Evolutionary conservation across 352 stramenopile genomes (phyloP), one percentile per base, ranked within the genome.

Genomic region (Pythium rishiriense): DNA sequence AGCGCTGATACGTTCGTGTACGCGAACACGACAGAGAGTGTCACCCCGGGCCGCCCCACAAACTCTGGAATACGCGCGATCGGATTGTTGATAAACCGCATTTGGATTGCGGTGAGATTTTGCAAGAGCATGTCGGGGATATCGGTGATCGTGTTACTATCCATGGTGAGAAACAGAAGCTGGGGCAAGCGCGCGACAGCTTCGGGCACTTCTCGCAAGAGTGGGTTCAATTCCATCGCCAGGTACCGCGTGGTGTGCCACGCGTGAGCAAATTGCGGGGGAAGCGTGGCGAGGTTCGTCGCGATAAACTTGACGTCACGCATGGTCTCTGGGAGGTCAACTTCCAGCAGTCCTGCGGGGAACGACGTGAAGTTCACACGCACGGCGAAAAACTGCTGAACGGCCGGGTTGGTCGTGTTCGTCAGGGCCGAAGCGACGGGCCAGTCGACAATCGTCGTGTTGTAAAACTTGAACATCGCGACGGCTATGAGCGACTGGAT

Each of bases 271-370:
- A 50, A 50, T 14, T 22, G 2, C 3, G 7, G 1, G 8, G 58
- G 58, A 9, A 66, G 25, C 3, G 37, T 58, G n/a, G 58, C 31
- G 3, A 66, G 17, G 41, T 66, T 59, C 10, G 58, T 59, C 21
- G 6, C 37, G 17, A 58, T 37, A n/a, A 66, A 59, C 39, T 59
- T 58, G 48, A 66, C 47, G n/a, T 66, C 58, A n/a, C 14, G n/a
- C 35, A 59, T 25, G 11, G 33, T 45, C 39, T 17, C 2, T 22
- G 58, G 49, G 1, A 66, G 26, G 15, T 52, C 37, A 0, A 15
- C 17, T 1, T 24, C 5, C 6, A 59, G 9, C 0, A 66, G 24
- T 11, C 47, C 58, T 10, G 42, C 48, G n/a, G 58, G 58, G 17
- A 66, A 58, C 26, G 19, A 9, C 1, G 31, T 58, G 15, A 59